These are phyloP conservation scores for Geotrichum bryndzae DNA, from an alignment of 1,139 yeast species.

Conservation along the genomic window DNA sequence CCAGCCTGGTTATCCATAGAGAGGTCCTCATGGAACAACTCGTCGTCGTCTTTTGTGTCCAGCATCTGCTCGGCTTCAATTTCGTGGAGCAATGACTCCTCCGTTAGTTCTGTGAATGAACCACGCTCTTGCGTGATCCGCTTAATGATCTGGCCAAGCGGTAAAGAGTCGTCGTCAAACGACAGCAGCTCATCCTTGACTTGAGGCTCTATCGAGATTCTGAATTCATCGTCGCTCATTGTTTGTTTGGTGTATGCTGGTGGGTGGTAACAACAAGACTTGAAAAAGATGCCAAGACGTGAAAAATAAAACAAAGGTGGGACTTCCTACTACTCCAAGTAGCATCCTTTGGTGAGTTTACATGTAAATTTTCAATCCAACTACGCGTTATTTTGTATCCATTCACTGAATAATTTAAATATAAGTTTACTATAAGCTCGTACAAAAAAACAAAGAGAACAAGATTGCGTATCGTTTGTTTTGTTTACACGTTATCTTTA, in stretches of 20 bases:
- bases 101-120: slow-evolving; percentile 47
- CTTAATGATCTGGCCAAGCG: slow-evolving; percentile 40
- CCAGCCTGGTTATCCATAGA: slow-evolving; percentile 10
- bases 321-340: neutral
- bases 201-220: slow-evolving; percentile 16
- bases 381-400: neutral
- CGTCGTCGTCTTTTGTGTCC: slow-evolving; percentile 7
- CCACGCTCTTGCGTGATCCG: slow-evolving; percentile 46
- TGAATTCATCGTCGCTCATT: slow-evolving; percentile 11
- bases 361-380: neutral
- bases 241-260: neutral
- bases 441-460: neutral
- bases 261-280: slow-evolving; percentile 2
- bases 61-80: slow-evolving; percentile 28
- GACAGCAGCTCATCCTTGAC: slow-evolving; percentile 14
- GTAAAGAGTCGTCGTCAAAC: slow-evolving; percentile 24
- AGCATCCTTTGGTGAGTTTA: neutral
- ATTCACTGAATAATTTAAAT: neutral
- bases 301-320: neutral
- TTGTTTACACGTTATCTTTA: slow-evolving; percentile 15
- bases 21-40: slow-evolving; percentile 16
- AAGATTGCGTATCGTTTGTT: neutral
- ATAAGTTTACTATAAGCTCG: neutral
- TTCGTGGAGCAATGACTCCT: slow-evolving; percentile 48
- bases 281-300: neutral